phyloP scores from a whole-genome alignment of 148 eudicot genomes.

The Fagopyrum esculentum region DNA sequence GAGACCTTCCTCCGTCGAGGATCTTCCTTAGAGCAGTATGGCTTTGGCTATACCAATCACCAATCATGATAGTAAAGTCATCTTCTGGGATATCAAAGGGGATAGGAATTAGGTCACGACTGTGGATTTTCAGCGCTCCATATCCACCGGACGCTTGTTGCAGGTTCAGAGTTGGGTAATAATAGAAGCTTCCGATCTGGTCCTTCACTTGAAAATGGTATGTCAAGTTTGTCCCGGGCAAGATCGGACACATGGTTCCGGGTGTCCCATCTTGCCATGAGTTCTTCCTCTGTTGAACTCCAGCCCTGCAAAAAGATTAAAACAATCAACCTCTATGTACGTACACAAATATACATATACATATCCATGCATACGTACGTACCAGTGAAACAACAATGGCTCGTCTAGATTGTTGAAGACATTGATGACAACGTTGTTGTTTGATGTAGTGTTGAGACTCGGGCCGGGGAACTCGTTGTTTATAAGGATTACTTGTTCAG shows the following conservation, averaged over 20 bases:
- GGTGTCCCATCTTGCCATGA: conserved; percentile 62
- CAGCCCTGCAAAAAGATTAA: conserved; percentile 25
- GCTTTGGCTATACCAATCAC: conserved; percentile 59
- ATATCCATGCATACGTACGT: too few relatives aligned
- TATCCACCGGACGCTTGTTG: conserved; percentile 50
- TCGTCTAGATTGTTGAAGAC: conserved; percentile 66
- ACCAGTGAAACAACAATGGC: conserved; percentile 54
- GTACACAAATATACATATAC: too few relatives aligned
- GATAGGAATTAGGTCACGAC: conserved; percentile 47
- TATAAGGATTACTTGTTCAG: conserved; percentile 55
- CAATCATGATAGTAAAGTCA: conserved; percentile 48
- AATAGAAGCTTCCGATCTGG: conserved; percentile 52
- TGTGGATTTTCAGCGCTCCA: conserved; percentile 39
- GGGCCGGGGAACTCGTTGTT: conserved; percentile 63
- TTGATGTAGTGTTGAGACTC: conserved; percentile 43
- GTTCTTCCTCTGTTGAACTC: conserved; percentile 58
- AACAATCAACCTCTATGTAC: too few relatives aligned
- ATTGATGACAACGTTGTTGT: conserved; percentile 54
- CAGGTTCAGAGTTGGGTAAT: conserved; percentile 41
- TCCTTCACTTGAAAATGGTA: conserved; percentile 62
- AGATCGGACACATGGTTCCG: conserved; percentile 56
- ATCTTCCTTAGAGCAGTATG: conserved; percentile 31
- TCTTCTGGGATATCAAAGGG: conserved; percentile 51
- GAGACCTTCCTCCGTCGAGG: conserved; percentile 41
- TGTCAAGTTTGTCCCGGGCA: conserved; percentile 54